Evolutionary conservation across 2,329 filamentous ascomycete species (phyloP), one percentile per base, ranked within the genome.

Genomic region (Sarocladium brachiariae): DNA sequence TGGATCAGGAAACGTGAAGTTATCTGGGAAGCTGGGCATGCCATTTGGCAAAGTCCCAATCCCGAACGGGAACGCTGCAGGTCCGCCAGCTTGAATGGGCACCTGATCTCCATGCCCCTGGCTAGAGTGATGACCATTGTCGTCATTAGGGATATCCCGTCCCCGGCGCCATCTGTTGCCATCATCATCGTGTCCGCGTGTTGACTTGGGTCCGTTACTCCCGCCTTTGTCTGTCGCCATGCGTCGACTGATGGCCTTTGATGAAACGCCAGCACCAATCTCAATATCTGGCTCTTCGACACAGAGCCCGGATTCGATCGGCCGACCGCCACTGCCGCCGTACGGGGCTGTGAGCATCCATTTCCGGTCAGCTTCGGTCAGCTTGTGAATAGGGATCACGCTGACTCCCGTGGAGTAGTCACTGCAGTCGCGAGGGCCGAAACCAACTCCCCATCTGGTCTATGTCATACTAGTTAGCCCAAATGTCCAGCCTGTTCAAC

Each of bases 281-380:
- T 99, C 93, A 60, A 99, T 99, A 63, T 99, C 93, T 2, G 93
- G 93, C 69, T 99, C 93, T 65, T 99, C 93, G 23, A 99, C 87
- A 6, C 91, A 86, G 70, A 99, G 81, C 37, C 91, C 90, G 13
- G 80, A 75, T 62, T 90, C 85, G 54, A 99, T 89, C 2, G 82
- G 72, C 51, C 80, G 79, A 51, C 92, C 93, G 51, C 92, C 93
- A 55, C 89, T 96, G 50, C 93, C 93, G 57, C 93, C 93, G 63
- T 86, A 96, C 57, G 95, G 89, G 11, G 93, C 95, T 31, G 84
- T 96, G 56, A 96, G 71, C 77, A 97, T 89, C 93, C 93, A 99
- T 69, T 97, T 96, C 55, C 89, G 83, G 70, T 99, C 93, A 23
- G 93, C 93, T 59, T 99, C 93, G 2, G 93, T 99, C 51, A 99